Percentiles rank a stretch among this genome's conserved stretches.
These are phyloP conservation scores for Cercis canadensis DNA, from an alignment of 306 rosid genomes.

Conservation along the genomic window DNA sequence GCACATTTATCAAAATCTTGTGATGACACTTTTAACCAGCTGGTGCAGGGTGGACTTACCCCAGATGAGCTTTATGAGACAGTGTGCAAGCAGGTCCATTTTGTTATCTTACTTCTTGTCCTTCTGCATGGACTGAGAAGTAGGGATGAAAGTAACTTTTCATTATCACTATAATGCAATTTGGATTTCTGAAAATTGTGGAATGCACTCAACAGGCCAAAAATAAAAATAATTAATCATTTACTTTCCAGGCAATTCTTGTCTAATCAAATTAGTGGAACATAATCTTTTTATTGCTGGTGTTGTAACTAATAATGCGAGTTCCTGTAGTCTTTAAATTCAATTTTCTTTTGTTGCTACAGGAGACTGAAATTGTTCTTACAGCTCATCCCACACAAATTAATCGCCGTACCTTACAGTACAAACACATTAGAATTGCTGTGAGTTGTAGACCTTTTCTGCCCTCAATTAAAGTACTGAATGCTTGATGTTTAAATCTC, in stretches of 20 bases:
- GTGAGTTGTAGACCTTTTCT: constrained; percentile 54
- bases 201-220: too few species aligned
- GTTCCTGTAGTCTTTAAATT: constrained; percentile 25
- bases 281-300: constrained; percentile 4
- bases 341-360: constrained; percentile 28
- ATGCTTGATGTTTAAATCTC: constrained; percentile 24
- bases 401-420: constrained; percentile 90
- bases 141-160: background rate
- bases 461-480: background rate
- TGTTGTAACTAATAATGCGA: constrained; percentile 11
- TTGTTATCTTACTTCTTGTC: constrained; percentile 3
- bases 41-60: constrained; percentile 76
- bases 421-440: constrained; percentile 81
- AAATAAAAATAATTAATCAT: constrained; percentile 7
- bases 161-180: background rate
- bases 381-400: constrained; percentile 99
- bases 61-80: constrained; percentile 78
- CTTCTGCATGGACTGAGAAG: constrained; percentile 22
- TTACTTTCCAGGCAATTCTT: background rate
- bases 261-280: background rate
- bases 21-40: constrained; percentile 80
- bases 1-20: constrained; percentile 76
- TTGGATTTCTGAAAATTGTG: background rate
- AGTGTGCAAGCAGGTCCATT: constrained; percentile 86
- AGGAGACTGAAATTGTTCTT: constrained; percentile 97